Evolutionary conservation across 1,284 basidiomycete genomes (phyloP).

Genomic region (Abortiporus biennis): DNA sequence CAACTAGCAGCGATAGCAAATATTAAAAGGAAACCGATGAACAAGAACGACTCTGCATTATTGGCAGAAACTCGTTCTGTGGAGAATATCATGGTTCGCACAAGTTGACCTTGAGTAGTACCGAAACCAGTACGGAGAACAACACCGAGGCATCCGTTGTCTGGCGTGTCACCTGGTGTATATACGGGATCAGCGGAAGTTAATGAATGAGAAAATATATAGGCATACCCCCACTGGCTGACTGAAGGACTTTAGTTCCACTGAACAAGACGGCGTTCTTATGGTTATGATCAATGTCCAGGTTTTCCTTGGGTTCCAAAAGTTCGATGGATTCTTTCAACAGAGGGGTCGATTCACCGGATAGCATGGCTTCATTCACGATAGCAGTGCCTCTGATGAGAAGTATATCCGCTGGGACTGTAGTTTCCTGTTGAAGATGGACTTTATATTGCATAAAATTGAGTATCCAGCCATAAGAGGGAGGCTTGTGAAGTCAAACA

Average conservation of each 20-base stretch:
- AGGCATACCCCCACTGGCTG: constrained; percentile 44
- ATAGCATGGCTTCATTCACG: constrained; percentile 97
- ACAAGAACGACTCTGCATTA: constrained; percentile 89
- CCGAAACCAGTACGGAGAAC: constrained; percentile 96
- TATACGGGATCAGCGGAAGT: too few species aligned
- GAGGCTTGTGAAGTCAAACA: constrained; percentile 15
- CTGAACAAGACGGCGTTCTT: constrained; percentile 89
- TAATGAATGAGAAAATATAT: background rate
- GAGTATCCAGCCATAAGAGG: constrained; percentile 4
- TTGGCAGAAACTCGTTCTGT: constrained; percentile 93
- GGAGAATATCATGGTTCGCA: constrained; percentile 96
- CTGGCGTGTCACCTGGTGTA: constrained; percentile 60
- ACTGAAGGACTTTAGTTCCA: constrained; percentile 91
- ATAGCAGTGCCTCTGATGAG: constrained; percentile 87
- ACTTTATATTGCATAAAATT: constrained; percentile 28
- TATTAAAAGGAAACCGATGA: constrained; percentile 93
- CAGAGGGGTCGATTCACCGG: constrained; percentile 92
- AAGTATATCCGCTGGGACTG: constrained; percentile 87
- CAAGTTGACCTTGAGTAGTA: constrained; percentile 91
- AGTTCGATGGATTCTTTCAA: constrained; percentile 91
- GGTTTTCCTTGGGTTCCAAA: constrained; percentile 64
- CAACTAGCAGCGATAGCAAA: constrained; percentile 94
- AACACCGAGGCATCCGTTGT: constrained; percentile 84
- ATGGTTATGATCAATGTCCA: constrained; percentile 83
- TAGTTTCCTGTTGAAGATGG: constrained; percentile 78